Evolutionary conservation across 108 stramenopile species (phyloP), one percentile per base, ranked within the genome.

Genomic region (Bacterosira constricta): DNA sequence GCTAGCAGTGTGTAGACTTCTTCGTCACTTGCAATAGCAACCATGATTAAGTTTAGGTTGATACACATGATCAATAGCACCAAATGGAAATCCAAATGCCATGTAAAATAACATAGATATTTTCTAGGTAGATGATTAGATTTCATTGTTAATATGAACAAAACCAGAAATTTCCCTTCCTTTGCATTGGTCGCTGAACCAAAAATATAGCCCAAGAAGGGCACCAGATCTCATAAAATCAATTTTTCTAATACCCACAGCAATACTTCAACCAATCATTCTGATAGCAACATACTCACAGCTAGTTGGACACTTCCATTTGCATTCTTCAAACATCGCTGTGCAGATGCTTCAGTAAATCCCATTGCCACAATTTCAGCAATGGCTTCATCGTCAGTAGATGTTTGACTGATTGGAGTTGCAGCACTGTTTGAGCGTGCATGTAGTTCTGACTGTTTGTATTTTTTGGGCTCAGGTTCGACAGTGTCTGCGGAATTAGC

Each of bases 281-380:
- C 71, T 8, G 71, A 73, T 15, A 80, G 54, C 27, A 80, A 57
- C 79, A 80, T 73, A 23, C 54, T 63, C 27, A 66, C 55, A 6
- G 79, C 79, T 13, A 69, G 36, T 35, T 80, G 32, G 18, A 80
- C 36, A 45, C 73, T 39, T 27, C 67, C 67, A 20, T 80, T 45
- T 32, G 79, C 66, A 68, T 69, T 35, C 15, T 26, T 38, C 45
- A 80, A 41, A 42, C 67, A 63, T 0, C 60, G 42, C 46, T 63
- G 31, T 9, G 79, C 71, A 15, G 39, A 31, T 32, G 36, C 62
- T 58, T 35, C 47, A 9, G 32, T 27, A 39, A 66, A 80, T n/a
- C 79, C 79, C 79, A 80, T 73, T 1, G 39, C 39, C 34, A 80
- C 3, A 12, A 80, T 63, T 37, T 58, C 45, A 8, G 38, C 39